phyloP scores from a whole-genome alignment of 768 basidiomycete genomes.

The Amanita brunnescens region DNA sequence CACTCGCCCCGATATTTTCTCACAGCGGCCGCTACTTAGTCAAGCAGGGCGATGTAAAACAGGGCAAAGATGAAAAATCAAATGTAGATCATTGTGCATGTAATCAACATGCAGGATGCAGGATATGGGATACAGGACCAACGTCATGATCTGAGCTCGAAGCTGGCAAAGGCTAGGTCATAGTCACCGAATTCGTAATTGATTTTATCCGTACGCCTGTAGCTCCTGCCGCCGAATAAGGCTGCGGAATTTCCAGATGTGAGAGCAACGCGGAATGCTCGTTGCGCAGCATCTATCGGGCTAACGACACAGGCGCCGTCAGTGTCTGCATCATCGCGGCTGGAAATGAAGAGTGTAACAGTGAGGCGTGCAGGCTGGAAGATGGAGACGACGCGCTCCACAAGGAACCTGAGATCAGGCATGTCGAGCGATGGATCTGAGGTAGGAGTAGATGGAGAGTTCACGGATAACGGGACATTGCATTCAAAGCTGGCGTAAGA shows the following conservation, averaged over 20 bases:
- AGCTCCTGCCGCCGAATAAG: slow-evolving; percentile 24
- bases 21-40: too few species aligned
- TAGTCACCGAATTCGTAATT: slow-evolving; percentile 96
- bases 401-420: slow-evolving; percentile 72
- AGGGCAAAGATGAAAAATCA: too few species aligned
- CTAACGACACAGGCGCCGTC: slow-evolving; percentile 35
- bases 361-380: slow-evolving; percentile 84
- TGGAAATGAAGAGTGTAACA: slow-evolving; percentile 87
- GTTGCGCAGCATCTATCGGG: slow-evolving; percentile 64
- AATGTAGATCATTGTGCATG: too few species aligned
- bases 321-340: slow-evolving; percentile 43
- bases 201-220: slow-evolving; percentile 90
- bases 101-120: too few species aligned
- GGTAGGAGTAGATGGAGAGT: slow-evolving; percentile 9
- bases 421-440: slow-evolving; percentile 26
- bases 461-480: slow-evolving; percentile 65
- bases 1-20: too few species aligned
- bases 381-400: slow-evolving; percentile 84
- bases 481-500: slow-evolving; percentile 99
- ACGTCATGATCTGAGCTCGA: slow-evolving; percentile 38
- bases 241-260: slow-evolving; percentile 17
- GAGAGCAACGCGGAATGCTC: slow-evolving; percentile 62
- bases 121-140: too few species aligned
- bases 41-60: too few species aligned
- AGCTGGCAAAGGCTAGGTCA: slow-evolving; percentile 84